Base-by-base conservation (phyloP, 345 rosid species). In the thale cress (Arabidopsis thaliana) region DNA sequence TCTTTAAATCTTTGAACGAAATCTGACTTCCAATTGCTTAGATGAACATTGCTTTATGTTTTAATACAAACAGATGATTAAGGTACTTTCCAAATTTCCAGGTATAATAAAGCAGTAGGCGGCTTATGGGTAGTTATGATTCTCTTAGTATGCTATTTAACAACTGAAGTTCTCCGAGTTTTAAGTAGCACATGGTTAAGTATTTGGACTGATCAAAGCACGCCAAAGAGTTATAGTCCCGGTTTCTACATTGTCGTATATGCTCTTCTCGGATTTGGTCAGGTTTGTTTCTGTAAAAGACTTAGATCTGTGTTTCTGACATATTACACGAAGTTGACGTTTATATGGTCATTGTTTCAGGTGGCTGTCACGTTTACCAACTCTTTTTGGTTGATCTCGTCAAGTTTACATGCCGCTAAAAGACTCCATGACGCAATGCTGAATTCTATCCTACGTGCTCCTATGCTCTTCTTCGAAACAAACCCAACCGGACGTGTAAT, bases 151-250 rank as follows among this genome's bases (percentile, higher is more conserved):
- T 95, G 97, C 84, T 89, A 89, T 71, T 67, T 89, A 60, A 63
- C 73, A 45, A 87, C 96, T n/a, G 99, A 95, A 85, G 82, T 82
- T 80, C 87, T 95, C 55, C 84, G 97, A 82, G 84, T 95, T 73
- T 87, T 84, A 49, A 87, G 97, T 67, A 95, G 99, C 83, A 88
- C 85, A 25, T 95, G 99, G 99, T 85, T 92, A 82, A 87, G 97
- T 80, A 70, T 80, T 61, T 95, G 99, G 99, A 92, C 97, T 2
- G 86, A 87, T 75, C 92, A 79, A 81, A 88, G 88, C 81, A 79
- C 89, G 58, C 72, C 85, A 8, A 81, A 69, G 82, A 82, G 58
- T 20, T 91, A 85, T 66, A 87, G 82, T 24, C 88, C 93, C 28
- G 81, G 83, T 32, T 82, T 67, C 83, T 95, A 86, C 80, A 88